Conservation (phyloP, 1,139 yeast genomes). For the Eremothecium cymbalariae region DNA sequence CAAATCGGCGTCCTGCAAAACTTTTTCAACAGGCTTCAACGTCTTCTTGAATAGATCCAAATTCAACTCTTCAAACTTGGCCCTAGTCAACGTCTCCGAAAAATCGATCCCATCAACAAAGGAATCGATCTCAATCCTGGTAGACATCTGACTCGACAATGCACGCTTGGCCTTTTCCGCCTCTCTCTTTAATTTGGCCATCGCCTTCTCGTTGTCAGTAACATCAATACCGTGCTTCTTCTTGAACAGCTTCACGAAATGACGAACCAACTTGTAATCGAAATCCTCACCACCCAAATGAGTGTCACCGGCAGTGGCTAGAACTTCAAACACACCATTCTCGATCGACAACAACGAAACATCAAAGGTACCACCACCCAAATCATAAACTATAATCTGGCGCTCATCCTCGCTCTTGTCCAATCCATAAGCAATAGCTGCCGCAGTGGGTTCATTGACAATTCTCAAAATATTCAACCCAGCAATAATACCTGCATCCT, state of each 20-base stretch:
- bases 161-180: constrained; percentile 97
- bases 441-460: constrained; percentile 97
- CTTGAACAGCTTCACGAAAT: constrained; percentile 77
- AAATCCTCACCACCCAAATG: constrained; percentile 97
- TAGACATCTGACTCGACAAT: constrained; percentile 66
- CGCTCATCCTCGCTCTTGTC: constrained; percentile 83
- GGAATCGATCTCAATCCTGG: constrained; percentile 90
- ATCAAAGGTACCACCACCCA: constrained; percentile 97
- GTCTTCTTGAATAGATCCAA: constrained; percentile 81
- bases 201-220: constrained; percentile 64
- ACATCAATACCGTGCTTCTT: constrained; percentile 81
- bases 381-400: constrained; percentile 86
- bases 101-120: constrained; percentile 93
- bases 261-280: constrained; percentile 80
- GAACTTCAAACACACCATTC: constrained; percentile 90
- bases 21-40: constrained; percentile 88
- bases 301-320: constrained; percentile 93
- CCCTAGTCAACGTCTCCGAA: constrained; percentile 86
- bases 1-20: constrained; percentile 79
- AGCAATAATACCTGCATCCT: constrained; percentile 97
- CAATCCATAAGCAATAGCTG: constrained; percentile 94
- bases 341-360: constrained; percentile 82
- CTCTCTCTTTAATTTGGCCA: constrained; percentile 88
- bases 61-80: constrained; percentile 91
- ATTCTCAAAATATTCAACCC: constrained; percentile 94